Conservation (phyloP, 805 yeast species). For the Monosporozyma unispora region DNA sequence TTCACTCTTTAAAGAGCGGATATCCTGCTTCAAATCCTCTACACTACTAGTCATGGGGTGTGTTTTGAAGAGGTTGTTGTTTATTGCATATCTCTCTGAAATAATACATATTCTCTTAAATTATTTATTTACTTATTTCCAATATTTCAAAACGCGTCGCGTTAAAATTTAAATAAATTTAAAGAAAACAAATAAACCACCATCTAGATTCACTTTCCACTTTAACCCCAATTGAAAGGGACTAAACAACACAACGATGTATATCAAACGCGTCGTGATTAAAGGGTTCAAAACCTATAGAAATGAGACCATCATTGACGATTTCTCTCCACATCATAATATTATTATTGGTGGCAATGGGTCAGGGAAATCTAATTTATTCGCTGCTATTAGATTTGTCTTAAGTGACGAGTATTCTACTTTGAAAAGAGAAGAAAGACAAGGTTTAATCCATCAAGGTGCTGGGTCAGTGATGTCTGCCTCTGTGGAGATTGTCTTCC, state of each 20-base stretch:
- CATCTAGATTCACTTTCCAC: background rate
- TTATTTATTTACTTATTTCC: background rate
- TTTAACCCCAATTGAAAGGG: background rate
- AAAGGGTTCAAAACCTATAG: slow-evolving; percentile 93
- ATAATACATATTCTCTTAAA: background rate
- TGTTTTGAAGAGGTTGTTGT: background rate
- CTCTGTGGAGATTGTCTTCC: slow-evolving; percentile 82
- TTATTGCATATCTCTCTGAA: too few relatives aligned
- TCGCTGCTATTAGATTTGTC: slow-evolving; percentile 90
- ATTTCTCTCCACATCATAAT: slow-evolving; percentile 72
- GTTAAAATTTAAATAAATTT: background rate
- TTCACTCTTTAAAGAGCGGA: slow-evolving; percentile 30
- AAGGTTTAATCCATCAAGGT: slow-evolving; percentile 82
- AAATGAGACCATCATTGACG: slow-evolving; percentile 68
- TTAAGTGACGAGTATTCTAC: slow-evolving; percentile 82
- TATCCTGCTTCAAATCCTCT: slow-evolving; percentile 30
- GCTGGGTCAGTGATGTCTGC: slow-evolving; percentile 79
- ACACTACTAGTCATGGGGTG: background rate
- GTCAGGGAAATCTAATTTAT: slow-evolving; percentile 93
- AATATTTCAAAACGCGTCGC: background rate
- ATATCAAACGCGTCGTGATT: slow-evolving; percentile 50
- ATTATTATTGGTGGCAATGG: slow-evolving; percentile 90
- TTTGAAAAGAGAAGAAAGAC: slow-evolving; percentile 77
- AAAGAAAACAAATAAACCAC: background rate
- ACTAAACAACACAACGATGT: slow-evolving; percentile 21